Conservation (phyloP, 441 rosid genomes). For the Euphorbia neoarborescens region DNA sequence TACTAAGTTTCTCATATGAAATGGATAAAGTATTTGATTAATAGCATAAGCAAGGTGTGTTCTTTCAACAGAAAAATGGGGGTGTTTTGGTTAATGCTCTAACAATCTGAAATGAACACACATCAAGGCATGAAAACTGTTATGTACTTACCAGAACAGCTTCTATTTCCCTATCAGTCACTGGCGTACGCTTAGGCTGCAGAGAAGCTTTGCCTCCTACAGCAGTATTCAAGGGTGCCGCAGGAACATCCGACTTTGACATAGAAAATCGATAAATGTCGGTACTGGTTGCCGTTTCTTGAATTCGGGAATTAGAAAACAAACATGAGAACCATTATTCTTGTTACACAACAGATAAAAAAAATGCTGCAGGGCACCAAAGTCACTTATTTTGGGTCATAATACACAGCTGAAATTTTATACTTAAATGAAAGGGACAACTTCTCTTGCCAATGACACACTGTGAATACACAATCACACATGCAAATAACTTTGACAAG, state of each 20-base stretch:
- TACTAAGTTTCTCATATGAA: not conserved
- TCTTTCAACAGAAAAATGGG: no score
- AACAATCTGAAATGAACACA: not conserved
- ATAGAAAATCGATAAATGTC: constrained; percentile 17
- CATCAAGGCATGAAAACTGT: not conserved
- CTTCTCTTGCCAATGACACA: not conserved
- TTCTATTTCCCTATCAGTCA: constrained; percentile 71
- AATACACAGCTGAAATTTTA: not conserved
- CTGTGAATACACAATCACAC: not conserved
- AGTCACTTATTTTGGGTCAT: not conserved
- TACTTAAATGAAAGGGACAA: not conserved
- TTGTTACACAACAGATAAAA: not conserved
- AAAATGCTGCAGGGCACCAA: not conserved
- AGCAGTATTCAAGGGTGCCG: constrained; percentile 49
- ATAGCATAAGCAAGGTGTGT: no score
- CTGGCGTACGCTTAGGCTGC: constrained; percentile 81
- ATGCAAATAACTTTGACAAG: not conserved
- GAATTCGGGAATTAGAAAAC: constrained; percentile 29
- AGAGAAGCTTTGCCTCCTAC: constrained; percentile 81
- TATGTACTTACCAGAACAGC: constrained; percentile 49
- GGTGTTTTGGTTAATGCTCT: no score
- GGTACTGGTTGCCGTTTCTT: constrained; percentile 22
- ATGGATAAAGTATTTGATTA: not conserved
- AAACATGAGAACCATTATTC: not conserved
- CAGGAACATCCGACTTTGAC: constrained; percentile 57